A percentile compares a stretch with the other conserved stretches of the same genome.
Conservation (phyloP, 2,329 filamentous ascomycete species). For the Penicillium sp. region DNA sequence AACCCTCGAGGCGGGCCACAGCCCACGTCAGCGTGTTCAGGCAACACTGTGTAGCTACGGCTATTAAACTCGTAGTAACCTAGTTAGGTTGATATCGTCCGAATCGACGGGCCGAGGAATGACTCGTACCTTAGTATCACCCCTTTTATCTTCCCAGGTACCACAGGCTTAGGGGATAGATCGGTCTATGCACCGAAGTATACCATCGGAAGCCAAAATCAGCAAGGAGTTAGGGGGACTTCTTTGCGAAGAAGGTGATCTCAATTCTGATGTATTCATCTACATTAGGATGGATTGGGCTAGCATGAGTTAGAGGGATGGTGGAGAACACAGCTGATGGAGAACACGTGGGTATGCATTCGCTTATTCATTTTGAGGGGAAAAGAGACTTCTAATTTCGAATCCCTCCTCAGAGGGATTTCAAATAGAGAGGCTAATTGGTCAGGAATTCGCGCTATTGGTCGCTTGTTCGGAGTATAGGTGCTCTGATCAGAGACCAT, state of each 20-base stretch:
- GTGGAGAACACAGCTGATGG: background rate
- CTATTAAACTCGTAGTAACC: background rate
- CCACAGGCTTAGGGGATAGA: background rate
- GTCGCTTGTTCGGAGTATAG: no score
- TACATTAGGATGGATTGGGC: background rate
- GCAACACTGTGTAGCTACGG: background rate
- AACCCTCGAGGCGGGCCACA: background rate
- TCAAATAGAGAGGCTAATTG: no score
- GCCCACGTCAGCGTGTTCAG: background rate
- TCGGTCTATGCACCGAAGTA: background rate
- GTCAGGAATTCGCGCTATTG: no score
- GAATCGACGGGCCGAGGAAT: background rate
- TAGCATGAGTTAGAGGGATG: background rate
- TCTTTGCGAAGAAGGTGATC: background rate
- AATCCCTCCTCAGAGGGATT: no score
- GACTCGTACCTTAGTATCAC: background rate
- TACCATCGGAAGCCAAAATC: background rate
- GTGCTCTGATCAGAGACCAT: no score
- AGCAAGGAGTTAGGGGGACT: background rate
- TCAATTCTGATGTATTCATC: background rate
- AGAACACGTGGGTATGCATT: background rate
- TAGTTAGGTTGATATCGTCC: background rate
- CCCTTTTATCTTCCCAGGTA: background rate
- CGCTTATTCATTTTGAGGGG: background rate
- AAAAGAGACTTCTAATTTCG: background rate